Evolutionary conservation across 1,284 basidiomycete species (phyloP).

Genomic region (Microbotryomycetes sp.): DNA sequence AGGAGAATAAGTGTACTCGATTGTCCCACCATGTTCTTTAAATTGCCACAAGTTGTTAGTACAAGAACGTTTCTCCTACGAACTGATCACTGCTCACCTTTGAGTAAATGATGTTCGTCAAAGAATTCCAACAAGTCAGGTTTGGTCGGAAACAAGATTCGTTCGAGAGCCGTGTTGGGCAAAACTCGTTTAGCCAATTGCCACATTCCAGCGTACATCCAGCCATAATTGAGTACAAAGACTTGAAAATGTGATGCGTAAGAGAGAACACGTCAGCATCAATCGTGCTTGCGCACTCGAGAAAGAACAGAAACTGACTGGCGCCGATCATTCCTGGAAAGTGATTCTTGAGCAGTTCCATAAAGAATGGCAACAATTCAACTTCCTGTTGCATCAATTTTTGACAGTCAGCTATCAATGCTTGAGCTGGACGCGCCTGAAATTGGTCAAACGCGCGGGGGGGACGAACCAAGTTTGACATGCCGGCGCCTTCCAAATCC

Average conservation of each 20-base stretch:
- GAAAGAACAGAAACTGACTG: constrained; percentile 48
- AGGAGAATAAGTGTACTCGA: constrained; percentile 30
- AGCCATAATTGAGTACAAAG: constrained; percentile 73
- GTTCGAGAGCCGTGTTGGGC: constrained; percentile 59
- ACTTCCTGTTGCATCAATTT: constrained; percentile 38
- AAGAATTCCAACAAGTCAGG: constrained; percentile 58
- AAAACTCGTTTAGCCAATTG: constrained; percentile 64
- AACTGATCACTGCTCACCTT: constrained; percentile 47
- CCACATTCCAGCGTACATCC: constrained; percentile 74
- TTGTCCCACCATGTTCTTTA: constrained; percentile 34
- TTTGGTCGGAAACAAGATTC: constrained; percentile 64
- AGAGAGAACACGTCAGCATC: not conserved
- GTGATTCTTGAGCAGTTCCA: constrained; percentile 49
- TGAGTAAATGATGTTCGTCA: constrained; percentile 52
- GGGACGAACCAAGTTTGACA: constrained; percentile 57
- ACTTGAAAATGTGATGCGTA: constrained; percentile 44
- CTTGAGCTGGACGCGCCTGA: not conserved
- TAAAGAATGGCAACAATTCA: constrained; percentile 39
- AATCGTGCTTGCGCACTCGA: not conserved
- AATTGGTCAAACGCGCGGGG: constrained; percentile 38
- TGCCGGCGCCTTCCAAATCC: constrained; percentile 57
- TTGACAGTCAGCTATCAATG: too few species aligned
- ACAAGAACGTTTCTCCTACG: not conserved
- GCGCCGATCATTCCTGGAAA: constrained; percentile 72
- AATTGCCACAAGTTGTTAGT: not conserved